These are phyloP conservation scores for Xylaria bambusicola DNA, from an alignment of 495 filamentous ascomycete species.

Conservation along the genomic window DNA sequence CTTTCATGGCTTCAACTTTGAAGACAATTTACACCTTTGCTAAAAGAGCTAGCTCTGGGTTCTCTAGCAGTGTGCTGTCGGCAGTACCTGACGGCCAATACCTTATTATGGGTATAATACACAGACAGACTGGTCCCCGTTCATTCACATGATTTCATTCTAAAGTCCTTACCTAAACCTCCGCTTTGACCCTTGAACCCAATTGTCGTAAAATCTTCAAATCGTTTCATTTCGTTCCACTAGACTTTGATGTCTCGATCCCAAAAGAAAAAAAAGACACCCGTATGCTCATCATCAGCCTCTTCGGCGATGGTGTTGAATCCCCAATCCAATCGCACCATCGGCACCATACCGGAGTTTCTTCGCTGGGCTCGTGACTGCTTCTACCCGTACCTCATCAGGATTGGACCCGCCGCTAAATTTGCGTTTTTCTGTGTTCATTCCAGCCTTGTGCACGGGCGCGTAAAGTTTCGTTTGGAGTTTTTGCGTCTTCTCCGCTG, in stretches of 20 bases:
- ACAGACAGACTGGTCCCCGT: slow-evolving; percentile 1
- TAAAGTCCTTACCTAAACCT: background rate
- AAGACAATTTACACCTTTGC: background rate
- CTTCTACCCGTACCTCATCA: slow-evolving; percentile 34
- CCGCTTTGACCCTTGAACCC: background rate
- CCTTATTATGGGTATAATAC: slow-evolving; percentile 16
- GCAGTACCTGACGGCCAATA: background rate
- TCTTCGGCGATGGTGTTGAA: slow-evolving; percentile 43
- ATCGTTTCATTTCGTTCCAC: slow-evolving; percentile 12
- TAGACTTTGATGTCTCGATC: background rate
- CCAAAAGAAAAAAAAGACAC: too few relatives aligned
- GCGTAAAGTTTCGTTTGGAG: slow-evolving; percentile 72
- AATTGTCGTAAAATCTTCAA: slow-evolving; percentile 17
- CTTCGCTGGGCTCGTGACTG: slow-evolving; percentile 52
- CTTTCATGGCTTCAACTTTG: background rate
- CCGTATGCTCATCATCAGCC: background rate
- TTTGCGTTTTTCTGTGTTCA: slow-evolving; percentile 58
- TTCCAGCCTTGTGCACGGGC: slow-evolving; percentile 60
- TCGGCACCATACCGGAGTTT: slow-evolving; percentile 56
- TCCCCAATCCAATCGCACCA: slow-evolving; percentile 64
- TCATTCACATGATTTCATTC: background rate
- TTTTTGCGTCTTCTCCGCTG: slow-evolving; percentile 44
- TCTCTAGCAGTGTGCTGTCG: background rate
- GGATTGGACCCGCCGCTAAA: slow-evolving; percentile 48
- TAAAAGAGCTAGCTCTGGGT: background rate